A percentile compares a stretch with the other conserved stretches of the same genome.
Evolutionary conservation across 352 stramenopile species (phyloP).

Genomic region (Stephanocyclus meneghinianus): DNA sequence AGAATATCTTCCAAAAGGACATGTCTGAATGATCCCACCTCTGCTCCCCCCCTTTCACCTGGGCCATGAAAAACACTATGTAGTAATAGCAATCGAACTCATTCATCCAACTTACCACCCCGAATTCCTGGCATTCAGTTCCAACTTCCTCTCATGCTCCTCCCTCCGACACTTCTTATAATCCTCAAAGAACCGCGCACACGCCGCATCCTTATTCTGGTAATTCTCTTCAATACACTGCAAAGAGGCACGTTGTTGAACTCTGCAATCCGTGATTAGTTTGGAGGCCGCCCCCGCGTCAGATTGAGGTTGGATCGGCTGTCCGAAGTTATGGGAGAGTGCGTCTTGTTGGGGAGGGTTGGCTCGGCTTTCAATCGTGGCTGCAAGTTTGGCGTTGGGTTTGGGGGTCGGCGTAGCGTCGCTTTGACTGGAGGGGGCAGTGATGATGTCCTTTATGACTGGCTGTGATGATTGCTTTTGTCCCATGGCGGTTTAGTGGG

Average conservation of each 20-base stretch:
- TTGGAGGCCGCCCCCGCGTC: slow-evolving; percentile 32
- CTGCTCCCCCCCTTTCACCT: too few relatives aligned
- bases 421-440: neutral
- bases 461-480: slow-evolving; percentile 32
- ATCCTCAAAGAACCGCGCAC: slow-evolving; percentile 66
- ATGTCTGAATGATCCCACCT: too few relatives aligned
- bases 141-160: slow-evolving; percentile 67
- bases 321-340: slow-evolving; percentile 43
- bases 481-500: slow-evolving; percentile 12
- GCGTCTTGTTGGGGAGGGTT: slow-evolving; percentile 17
- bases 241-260: slow-evolving; percentile 64
- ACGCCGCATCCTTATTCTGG: slow-evolving; percentile 56
- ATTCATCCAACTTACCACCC: neutral
- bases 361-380: slow-evolving; percentile 7
- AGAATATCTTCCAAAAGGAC: too few relatives aligned
- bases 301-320: slow-evolving; percentile 17
- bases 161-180: slow-evolving; percentile 74
- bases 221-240: slow-evolving; percentile 80
- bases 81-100: neutral
- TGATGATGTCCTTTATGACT: neutral
- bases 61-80: too few relatives aligned
- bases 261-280: slow-evolving; percentile 68
- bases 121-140: slow-evolving; percentile 45
- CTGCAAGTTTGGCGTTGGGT: neutral
- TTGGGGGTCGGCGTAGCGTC: neutral